Percentiles rank a stretch among this genome's conserved stretches.
Conservation (phyloP, 139 green algal genomes). For the Auxenochlorella protothecoides region DNA sequence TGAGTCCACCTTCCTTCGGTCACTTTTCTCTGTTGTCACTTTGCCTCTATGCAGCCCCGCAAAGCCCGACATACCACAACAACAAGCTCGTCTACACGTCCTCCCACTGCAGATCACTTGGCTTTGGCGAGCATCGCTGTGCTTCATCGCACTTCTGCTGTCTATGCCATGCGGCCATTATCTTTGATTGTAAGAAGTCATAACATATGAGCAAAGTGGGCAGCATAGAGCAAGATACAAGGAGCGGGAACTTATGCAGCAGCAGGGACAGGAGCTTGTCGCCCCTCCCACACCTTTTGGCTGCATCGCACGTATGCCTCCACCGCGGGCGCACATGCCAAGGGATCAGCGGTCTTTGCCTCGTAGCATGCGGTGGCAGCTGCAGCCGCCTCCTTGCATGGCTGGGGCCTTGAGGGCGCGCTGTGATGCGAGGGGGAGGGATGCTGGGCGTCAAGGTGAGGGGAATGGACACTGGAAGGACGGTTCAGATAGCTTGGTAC, state of each 20-base stretch:
- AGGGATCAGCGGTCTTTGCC: slow-evolving; percentile 4
- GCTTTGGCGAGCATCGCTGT: background rate
- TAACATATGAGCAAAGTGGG: too few relatives aligned
- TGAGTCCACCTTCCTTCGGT: background rate
- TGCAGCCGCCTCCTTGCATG: background rate
- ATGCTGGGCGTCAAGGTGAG: background rate
- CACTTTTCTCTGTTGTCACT: background rate
- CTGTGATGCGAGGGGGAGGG: background rate
- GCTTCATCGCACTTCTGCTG: background rate
- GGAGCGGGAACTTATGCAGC: too few relatives aligned
- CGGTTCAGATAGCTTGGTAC: too few relatives aligned
- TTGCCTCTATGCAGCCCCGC: background rate
- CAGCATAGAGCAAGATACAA: too few relatives aligned
- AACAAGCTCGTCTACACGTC: background rate
- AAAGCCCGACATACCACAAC: background rate
- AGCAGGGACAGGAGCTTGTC: background rate
- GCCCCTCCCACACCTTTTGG: slow-evolving; percentile 2
- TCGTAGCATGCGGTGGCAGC: slow-evolving; percentile 12
- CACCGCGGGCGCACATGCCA: slow-evolving; percentile 13
- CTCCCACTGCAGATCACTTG: background rate
- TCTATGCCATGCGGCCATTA: background rate
- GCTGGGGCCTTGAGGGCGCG: background rate
- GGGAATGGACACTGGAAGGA: too few relatives aligned
- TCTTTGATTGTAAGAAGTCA: too few relatives aligned
- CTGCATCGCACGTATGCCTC: slow-evolving; percentile 19